Base-by-base conservation (phyloP, 75 land plant species). In the Picea sitchensis region DNA sequence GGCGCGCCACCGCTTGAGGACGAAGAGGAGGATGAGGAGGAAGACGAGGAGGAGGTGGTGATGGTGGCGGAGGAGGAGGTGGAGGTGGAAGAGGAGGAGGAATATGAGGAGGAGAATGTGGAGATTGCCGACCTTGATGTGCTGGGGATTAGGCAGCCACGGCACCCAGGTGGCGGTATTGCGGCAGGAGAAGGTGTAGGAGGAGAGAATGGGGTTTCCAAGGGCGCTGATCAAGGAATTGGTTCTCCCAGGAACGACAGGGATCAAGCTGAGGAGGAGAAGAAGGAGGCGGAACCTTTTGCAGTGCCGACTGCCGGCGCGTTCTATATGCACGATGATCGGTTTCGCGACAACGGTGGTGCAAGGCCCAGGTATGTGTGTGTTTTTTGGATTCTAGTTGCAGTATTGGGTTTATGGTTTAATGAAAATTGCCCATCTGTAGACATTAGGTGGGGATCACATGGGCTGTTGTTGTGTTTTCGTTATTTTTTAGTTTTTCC, bases 321-420 rank as follows among this genome's bases (percentile, higher is more conserved):
- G 17, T 96, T 94, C 73, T 96, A 96, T 81, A 96, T 96, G 99
- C 99, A 96, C 73, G 99, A 96, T 81, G 99, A 96, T 76, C 83
- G 99, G 63, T 96, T 96, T 59, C 77, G 91, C 23, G 95, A 88
- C 21, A 89, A 79, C 83, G 88, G 84, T 13, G 89, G 92, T 56
- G 89, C 89, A n/a, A 79, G 98, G 7, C 87, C 91, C 76, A 95
- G 94, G 98, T 90, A 65, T 17, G 56, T 51, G 56, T 51, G 56
- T 9, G 56, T 51, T 51, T 9, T 9, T 51, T 9, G 56, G 56
- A 51, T 51, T 51, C 12, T 51, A 9, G 56, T 9, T 51, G 56
- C 56, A 51, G 11, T 51, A 51, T 51, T 51, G 11, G 56, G 11
- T 51, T 51, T 2, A 8, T 47, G 54, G 54, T 8, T 47, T 47